Percentiles rank a stretch among this genome's conserved stretches.
phyloP scores from a whole-genome alignment of 805 yeast species.

The Pachysolen tannophilus region DNA sequence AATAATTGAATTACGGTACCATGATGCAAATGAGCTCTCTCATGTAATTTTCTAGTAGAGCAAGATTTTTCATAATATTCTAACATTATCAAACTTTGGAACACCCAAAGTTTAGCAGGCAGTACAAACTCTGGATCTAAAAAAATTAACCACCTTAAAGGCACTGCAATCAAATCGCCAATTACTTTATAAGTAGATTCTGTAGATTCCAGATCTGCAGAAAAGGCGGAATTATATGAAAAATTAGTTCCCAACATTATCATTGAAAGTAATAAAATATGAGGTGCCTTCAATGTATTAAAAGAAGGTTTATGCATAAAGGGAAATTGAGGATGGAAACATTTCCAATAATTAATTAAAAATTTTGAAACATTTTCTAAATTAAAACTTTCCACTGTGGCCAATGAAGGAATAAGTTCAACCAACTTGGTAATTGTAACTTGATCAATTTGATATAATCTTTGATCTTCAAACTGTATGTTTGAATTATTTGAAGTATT shows the following conservation, averaged over 20 bases:
- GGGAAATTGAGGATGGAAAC: conserved; percentile 48
- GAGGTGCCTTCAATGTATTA: conserved; percentile 40
- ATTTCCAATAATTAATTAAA: conserved; percentile 37
- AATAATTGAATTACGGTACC: conserved; percentile 78
- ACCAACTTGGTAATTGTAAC: conserved; percentile 8
- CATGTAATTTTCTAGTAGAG: conserved; percentile 62
- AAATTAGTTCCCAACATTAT: conserved; percentile 36
- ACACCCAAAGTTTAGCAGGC: conserved; percentile 69
- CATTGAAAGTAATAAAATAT: conserved; percentile 46
- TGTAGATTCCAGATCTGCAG: no score
- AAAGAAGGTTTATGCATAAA: conserved; percentile 41
- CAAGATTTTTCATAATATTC: conserved; percentile 77
- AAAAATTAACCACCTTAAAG: conserved; percentile 64
- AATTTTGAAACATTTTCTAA: conserved; percentile 7
- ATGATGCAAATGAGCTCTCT: conserved; percentile 78
- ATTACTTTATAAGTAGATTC: conserved; percentile 16
- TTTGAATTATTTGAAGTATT: no score
- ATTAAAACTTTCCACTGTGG: conserved; percentile 4
- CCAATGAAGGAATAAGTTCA: conserved; percentile 5
- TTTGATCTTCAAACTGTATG: no score
- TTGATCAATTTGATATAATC: conserved; percentile 7
- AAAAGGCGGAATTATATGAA: no score
- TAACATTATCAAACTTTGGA: conserved; percentile 65
- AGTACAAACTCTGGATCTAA: conserved; percentile 66
- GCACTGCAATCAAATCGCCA: conserved; percentile 40